Evolutionary conservation across 148 eudicot genomes (phyloP), one percentile per base, ranked within the genome.

Genomic region (Tetragonia tetragonoides): DNA sequence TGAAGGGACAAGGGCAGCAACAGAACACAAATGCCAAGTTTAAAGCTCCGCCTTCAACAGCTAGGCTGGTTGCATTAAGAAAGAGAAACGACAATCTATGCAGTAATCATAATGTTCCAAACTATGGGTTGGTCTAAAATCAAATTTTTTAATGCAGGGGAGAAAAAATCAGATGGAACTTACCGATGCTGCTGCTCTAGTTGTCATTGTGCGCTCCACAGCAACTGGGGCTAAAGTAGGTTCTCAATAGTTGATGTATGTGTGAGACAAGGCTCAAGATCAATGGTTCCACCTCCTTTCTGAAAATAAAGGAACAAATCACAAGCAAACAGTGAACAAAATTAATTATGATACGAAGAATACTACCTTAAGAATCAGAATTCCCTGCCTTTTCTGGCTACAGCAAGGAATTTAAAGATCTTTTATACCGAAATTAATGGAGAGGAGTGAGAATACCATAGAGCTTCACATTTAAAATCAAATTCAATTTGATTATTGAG

Each of bases 181-280:
- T 95, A 95, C 99, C 88, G 94, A 95, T 81, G 99, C 99, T 73
- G 99, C 99, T 74, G 99, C 99, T 75, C 99, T 80, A 59, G 99
- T 95, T 12, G 97, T 95, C 99, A 93, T 95, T 70, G 97, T 93
- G 68, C 97, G 94, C 85, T 95, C 99, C 78, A 91, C 97, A 60
- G 92, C 94, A 76, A 95, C 97, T 34, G 99, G 99, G 72, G 97
- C 99, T 82, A 95, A 87, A 73, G 99, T 95, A 80, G 99, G 97
- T 90, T 95, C n/a, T n/a, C 99, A 81, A 95, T 85, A 17, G 97
- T 89, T 74, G 99, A 95, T 62, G 99, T 88, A 81, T 95, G 95
- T 18, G 94, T 87, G 70, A 93, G 93, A 79, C 99, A 91, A 9
- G 97, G 99, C 73, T 95, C 92, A 63, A 95, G 94, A 83, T 88